Evolutionary conservation across 345 rosid genomes (phyloP), one percentile per base, ranked within the genome.

Genomic region (Hibiscus tridactylites): DNA sequence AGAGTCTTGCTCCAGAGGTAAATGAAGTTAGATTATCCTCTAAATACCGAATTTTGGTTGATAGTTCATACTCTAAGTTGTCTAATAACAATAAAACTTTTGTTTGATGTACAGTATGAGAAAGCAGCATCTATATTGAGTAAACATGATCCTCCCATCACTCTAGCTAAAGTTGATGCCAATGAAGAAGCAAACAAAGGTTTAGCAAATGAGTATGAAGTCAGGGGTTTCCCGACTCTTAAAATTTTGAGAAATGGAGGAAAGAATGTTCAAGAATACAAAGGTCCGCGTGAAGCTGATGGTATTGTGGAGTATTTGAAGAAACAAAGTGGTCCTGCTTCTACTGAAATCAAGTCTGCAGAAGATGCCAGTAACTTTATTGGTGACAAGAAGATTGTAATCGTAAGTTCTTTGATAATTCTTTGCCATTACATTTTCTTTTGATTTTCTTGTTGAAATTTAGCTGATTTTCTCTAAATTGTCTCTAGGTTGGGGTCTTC

Each of bases 1-100:
- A 87, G 86, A 86, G 73, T 28, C 98, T 96, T 76, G 92, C 99
- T 77, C 99, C 99, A 24, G 90, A 92, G 97, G 99, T 95, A 76
- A 65, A 63, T n/a, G 4, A 9, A 13, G 17, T 8, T 63, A 56
- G n/a, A 37, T 7, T 11, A 70, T 15, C 17, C 3, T 0, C 16
- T 1, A 16, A 49, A 3, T 21, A 9, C 42, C 44, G 9, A 26
- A 52, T 68, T 54, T 65, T 56, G 21, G 42, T 49, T 50, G 12
- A 60, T 61, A 33, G 49, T 71, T 28, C 11, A 5, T 21, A 1
- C 9, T 0, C 26, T 61, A 17, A 2, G 58, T 50, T 1, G 2
- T 13, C 15, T 1, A 11, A 44, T 24, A 9, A 54, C 1, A 4
- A 42, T 47, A n/a, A 35, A 74, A 42, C 3, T 71, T 71, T 65